Conservation (phyloP, 345 rosid species). For the Linum tenue region DNA sequence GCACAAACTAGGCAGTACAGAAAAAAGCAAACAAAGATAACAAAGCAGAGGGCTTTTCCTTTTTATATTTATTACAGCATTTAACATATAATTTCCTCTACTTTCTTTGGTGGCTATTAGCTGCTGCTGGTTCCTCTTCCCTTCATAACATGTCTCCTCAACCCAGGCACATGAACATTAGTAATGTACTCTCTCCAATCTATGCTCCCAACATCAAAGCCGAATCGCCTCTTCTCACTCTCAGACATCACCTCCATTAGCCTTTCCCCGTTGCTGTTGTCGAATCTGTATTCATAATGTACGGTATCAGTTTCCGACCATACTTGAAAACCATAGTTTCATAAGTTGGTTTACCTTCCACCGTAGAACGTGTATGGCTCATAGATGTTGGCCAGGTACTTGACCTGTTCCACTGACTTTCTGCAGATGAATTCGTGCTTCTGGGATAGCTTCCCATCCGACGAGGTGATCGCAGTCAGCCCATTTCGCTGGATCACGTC, state of each 20-base stretch:
- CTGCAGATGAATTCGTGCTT: slow-evolving; percentile 9
- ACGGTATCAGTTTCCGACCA: neutral
- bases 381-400: slow-evolving; percentile 67
- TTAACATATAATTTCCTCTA: too few species aligned
- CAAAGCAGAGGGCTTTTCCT: neutral
- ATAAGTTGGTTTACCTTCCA: slow-evolving; percentile 46
- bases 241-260: slow-evolving; percentile 73
- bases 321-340: neutral
- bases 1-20: too few species aligned
- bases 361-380: slow-evolving; percentile 84
- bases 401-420: slow-evolving; percentile 37
- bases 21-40: too few species aligned
- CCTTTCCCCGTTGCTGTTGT: slow-evolving; percentile 64
- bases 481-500: neutral
- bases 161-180: slow-evolving; percentile 3
- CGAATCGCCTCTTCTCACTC: slow-evolving; percentile 62
- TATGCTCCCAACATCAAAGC: slow-evolving; percentile 32
- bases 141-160: slow-evolving; percentile 4
- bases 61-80: too few species aligned
- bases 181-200: slow-evolving; percentile 3
- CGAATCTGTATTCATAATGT: slow-evolving; percentile 44
- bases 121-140: slow-evolving; percentile 3
- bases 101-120: neutral
- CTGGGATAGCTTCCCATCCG: neutral
- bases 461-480: neutral